Base-by-base conservation (phyloP, 2,329 filamentous ascomycete species). In the Monosporascus sp. region DNA sequence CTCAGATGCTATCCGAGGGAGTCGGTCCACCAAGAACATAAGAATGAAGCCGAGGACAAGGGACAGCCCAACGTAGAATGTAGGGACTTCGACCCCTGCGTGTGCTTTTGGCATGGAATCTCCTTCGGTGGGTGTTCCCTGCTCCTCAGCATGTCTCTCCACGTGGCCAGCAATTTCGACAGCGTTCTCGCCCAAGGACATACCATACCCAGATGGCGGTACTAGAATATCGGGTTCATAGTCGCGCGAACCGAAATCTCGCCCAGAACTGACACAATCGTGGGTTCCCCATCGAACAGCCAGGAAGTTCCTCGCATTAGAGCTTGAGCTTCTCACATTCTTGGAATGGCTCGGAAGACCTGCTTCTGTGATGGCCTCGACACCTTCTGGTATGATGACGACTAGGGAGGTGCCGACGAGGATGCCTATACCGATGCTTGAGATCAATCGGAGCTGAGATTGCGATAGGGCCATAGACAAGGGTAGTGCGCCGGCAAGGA, bases 361-460 rank as follows among this genome's bases (percentile, higher is more conserved):
- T 3, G 79, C 74, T 16, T 79, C 85, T 62, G 94, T 90, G 53
- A 97, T 80, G 3, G 94, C 93, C 68, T 97, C 92, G 55, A 97
- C 87, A 38, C 94, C 94, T 71, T 99, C 94, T 1, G 94, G 94
- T 64, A 99, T 96, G 66, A 99, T 97, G 35, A 99, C 91, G 59
- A 97, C 93, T 59, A 99, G 80, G 1, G 93, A 93, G 27, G 94
- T 97, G 37, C 94, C 94, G 17, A 99, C 92, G 8, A 99, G 78
- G 50, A 99, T 88, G 45, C 94, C 94, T 70, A 96, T 91, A 51
- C 94, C 94, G 68, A 97, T 83, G 53, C 91, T 92, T 22, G 93
- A 95, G 68, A 97, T 89, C 49, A 96, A 77, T 66, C 93, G 87
- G 53, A 97, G 77, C 70, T 96, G 91, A 44, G 91, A 89, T 55